Conservation (phyloP, 768 basidiomycete species). For the Trametes cinnabarina region DNA sequence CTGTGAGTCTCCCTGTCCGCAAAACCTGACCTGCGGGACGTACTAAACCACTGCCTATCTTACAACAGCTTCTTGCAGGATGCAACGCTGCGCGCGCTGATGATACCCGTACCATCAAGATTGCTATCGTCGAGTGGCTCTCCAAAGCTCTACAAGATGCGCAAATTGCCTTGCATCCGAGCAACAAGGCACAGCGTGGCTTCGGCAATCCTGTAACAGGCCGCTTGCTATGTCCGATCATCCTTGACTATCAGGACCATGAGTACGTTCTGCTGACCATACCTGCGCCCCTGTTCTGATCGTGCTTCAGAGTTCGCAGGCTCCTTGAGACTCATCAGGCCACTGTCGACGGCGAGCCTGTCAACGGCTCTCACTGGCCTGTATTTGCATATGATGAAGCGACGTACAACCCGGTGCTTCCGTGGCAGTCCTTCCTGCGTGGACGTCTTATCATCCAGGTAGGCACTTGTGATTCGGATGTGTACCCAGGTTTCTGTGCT, state of each 20-base stretch:
- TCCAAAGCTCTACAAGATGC: neutral
- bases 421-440: neutral
- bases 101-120: neutral
- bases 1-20: neutral
- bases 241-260: neutral
- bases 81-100: neutral
- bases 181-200: neutral
- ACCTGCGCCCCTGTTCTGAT: neutral
- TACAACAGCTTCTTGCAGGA: neutral
- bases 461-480: neutral
- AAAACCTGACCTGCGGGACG: neutral
- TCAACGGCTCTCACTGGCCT: constrained; percentile 4
- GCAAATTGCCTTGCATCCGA: neutral
- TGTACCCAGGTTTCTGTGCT: neutral
- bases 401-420: neutral
- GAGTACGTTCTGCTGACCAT: too few species aligned
- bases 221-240: neutral
- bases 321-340: neutral
- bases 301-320: neutral
- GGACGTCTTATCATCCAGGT: neutral
- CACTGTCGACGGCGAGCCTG: neutral
- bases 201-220: neutral
- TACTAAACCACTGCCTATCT: neutral
- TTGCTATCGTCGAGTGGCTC: neutral
- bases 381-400: neutral